phyloP scores from a whole-genome alignment of 306 rosid species.

The Pyrus communis region DNA sequence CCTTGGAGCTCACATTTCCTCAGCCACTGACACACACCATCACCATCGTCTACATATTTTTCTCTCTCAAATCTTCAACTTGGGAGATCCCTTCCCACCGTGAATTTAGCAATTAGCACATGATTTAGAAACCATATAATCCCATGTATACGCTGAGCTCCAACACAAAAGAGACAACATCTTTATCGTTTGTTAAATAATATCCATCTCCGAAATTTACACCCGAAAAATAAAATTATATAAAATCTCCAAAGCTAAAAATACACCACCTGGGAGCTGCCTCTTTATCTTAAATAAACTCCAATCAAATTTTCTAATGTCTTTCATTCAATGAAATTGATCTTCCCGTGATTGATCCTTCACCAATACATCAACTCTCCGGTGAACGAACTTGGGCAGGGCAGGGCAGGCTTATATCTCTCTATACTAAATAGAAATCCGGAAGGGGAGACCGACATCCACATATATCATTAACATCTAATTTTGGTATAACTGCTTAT shows the following conservation, averaged over 20 bases:
- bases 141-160: no score
- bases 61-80: no score
- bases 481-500: background rate
- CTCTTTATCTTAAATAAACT: slow-evolving; percentile 4
- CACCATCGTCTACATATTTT: no score
- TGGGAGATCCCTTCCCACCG: no score
- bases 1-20: no score
- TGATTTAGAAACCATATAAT: no score
- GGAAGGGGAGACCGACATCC: background rate
- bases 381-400: slow-evolving; percentile 13
- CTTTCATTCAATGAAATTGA: slow-evolving; percentile 18
- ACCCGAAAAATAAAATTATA: background rate
- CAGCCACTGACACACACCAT: no score
- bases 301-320: slow-evolving; percentile 23
- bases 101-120: no score
- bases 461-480: background rate
- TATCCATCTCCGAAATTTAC: background rate
- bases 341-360: slow-evolving; percentile 23
- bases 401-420: background rate
- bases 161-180: background rate
- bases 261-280: background rate
- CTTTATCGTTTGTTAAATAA: background rate
- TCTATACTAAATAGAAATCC: slow-evolving; percentile 1
- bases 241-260: background rate
- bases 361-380: slow-evolving; percentile 25